A percentile compares a stretch with the other conserved stretches of the same genome.
These are phyloP conservation scores for Eucalyptus guilfoylei DNA, from an alignment of 345 rosid genomes.

Conservation along the genomic window DNA sequence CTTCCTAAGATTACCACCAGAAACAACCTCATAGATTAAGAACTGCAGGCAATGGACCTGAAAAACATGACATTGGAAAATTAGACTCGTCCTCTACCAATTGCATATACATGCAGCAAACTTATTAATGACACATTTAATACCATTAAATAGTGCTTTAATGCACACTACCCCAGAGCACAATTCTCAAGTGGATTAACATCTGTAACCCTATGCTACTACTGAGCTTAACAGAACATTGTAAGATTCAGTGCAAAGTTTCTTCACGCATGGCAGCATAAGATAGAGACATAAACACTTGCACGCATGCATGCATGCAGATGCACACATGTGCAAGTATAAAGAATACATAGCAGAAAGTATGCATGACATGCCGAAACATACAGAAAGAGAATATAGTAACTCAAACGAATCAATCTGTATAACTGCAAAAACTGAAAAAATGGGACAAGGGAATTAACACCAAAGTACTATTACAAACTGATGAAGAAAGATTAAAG, in stretches of 20 bases:
- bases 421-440: background rate
- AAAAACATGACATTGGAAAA: background rate
- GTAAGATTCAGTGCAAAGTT: background rate
- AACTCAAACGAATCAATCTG: background rate
- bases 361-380: background rate
- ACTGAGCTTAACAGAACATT: background rate
- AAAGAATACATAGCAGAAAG: background rate
- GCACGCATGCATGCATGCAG: background rate
- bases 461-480: background rate
- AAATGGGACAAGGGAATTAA: background rate
- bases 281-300: background rate
- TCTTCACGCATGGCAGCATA: background rate
- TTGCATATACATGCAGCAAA: background rate
- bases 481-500: background rate
- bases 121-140: background rate
- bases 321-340: background rate
- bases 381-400: background rate
- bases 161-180: background rate
- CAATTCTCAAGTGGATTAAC: background rate
- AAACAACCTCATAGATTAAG: slow-evolving; percentile 92
- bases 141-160: background rate
- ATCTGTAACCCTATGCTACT: background rate
- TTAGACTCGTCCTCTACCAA: background rate
- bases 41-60: slow-evolving; percentile 98
- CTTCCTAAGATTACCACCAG: slow-evolving; percentile 98